Conservation (phyloP, 805 yeast species). For the Teunomyces funiuensis region DNA sequence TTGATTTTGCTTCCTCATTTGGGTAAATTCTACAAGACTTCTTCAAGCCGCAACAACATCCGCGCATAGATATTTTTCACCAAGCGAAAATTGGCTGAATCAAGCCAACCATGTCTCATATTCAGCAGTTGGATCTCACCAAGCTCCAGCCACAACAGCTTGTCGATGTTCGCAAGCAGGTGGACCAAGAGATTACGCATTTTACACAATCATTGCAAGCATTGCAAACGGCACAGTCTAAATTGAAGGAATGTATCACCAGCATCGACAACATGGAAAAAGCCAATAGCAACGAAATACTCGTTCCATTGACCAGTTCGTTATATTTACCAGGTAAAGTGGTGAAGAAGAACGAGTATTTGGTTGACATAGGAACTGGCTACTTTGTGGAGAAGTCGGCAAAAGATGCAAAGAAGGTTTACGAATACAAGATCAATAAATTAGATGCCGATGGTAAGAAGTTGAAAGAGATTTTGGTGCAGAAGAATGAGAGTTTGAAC, state of each 20-base stretch:
- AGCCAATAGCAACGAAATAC: constrained; percentile 41
- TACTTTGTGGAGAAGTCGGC: constrained; percentile 82
- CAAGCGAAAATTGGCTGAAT: constrained; percentile 6
- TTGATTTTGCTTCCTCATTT: background rate
- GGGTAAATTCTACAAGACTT: background rate
- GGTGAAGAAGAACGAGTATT: constrained; percentile 60
- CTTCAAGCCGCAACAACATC: background rate
- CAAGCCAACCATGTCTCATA: constrained; percentile 1
- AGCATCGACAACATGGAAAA: constrained; percentile 60
- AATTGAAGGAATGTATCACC: constrained; percentile 75
- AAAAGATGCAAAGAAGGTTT: constrained; percentile 67
- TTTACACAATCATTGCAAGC: constrained; percentile 83
- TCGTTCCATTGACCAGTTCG: constrained; percentile 88
- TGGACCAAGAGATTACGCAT: constrained; percentile 84
- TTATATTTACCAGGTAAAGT: constrained; percentile 86
- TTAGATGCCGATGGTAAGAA: constrained; percentile 71
- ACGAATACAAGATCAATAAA: constrained; percentile 70
- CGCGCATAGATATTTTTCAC: constrained; percentile 1
- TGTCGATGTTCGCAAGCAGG: constrained; percentile 74
- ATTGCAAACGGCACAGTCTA: constrained; percentile 74
- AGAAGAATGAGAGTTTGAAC: constrained; percentile 64
- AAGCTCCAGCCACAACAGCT: constrained; percentile 82
- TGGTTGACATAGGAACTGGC: constrained; percentile 96
- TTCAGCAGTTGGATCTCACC: constrained; percentile 48
- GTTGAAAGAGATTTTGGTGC: constrained; percentile 70